These are phyloP conservation scores for Lentinula edodes DNA, from an alignment of 768 basidiomycete genomes.

Conservation along the genomic window DNA sequence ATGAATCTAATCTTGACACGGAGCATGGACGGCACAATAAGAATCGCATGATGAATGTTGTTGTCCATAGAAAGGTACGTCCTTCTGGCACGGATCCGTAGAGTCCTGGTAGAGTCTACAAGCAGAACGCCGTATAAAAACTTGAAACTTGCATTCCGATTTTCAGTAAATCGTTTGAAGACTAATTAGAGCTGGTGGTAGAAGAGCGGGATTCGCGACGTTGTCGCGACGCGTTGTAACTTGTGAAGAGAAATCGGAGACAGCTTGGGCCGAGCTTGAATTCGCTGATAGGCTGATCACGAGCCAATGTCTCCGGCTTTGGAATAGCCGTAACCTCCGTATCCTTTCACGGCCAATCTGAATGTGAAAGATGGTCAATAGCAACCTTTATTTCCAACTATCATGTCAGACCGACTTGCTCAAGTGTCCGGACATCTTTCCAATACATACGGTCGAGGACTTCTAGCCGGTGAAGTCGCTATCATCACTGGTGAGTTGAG, in stretches of 20 bases:
- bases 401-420: conserved; percentile 53
- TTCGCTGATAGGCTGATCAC: no score
- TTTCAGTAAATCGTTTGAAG: no score
- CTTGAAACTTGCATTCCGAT: no score
- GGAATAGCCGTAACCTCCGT: neutral
- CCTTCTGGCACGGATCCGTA: neutral
- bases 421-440: conserved; percentile 71
- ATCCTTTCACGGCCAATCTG: neutral
- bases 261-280: no score
- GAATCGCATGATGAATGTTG: neutral
- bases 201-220: no score
- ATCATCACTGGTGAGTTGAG: conserved; percentile 70
- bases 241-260: no score
- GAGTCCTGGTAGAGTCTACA: neutral
- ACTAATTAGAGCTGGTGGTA: no score
- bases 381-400: neutral
- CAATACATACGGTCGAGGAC: conserved; percentile 46
- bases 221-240: no score
- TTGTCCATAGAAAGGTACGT: neutral
- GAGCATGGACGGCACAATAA: neutral
- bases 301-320: neutral
- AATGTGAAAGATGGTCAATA: neutral
- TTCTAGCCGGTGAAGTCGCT: conserved; percentile 73
- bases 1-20: neutral
- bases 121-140: no score